Evolutionary conservation across 2,329 filamentous ascomycete species (phyloP).

Genomic region (Neopestalotiopsis sp.): DNA sequence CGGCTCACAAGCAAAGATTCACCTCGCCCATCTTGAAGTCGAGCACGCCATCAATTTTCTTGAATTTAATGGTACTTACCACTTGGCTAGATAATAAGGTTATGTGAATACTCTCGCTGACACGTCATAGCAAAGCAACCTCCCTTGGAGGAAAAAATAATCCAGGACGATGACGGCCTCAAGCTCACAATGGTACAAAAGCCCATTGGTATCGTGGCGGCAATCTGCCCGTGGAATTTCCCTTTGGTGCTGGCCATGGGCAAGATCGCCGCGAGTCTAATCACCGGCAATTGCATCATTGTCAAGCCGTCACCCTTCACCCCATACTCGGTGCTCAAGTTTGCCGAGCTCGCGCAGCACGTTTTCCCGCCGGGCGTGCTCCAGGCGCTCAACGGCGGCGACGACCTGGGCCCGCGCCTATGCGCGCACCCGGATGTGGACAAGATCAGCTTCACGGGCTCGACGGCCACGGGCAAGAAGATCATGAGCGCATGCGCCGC

Average conservation of each 20-base stretch:
- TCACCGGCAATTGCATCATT: slow-evolving; percentile 54
- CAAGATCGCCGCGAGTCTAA: slow-evolving; percentile 49
- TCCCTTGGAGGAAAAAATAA: slow-evolving; percentile 1
- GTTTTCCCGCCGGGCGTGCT: slow-evolving; percentile 51
- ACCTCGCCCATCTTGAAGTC: slow-evolving; percentile 7
- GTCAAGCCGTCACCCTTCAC: slow-evolving; percentile 54
- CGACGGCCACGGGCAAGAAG: slow-evolving; percentile 59
- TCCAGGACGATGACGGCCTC: slow-evolving; percentile 8
- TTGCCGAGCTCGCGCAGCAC: slow-evolving; percentile 44
- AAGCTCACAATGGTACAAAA: slow-evolving; percentile 9
- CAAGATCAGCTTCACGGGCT: slow-evolving; percentile 52
- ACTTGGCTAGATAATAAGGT: too few species aligned
- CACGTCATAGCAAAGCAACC: slow-evolving; percentile 1
- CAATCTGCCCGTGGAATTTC: slow-evolving; percentile 59
- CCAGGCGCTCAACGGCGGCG: slow-evolving; percentile 49
- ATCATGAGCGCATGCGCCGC: slow-evolving; percentile 56
- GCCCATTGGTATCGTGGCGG: slow-evolving; percentile 4
- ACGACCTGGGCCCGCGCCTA: slow-evolving; percentile 44
- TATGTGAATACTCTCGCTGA: not conserved
- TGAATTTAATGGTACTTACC: slow-evolving; percentile 2
- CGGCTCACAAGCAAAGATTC: not conserved
- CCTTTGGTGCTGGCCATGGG: slow-evolving; percentile 39
- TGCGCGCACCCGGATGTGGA: slow-evolving; percentile 6
- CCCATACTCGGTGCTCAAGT: slow-evolving; percentile 44
- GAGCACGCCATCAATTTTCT: slow-evolving; percentile 13